These are phyloP conservation scores for Serendipita vermifera DNA, from an alignment of 768 basidiomycete species.

Conservation along the genomic window DNA sequence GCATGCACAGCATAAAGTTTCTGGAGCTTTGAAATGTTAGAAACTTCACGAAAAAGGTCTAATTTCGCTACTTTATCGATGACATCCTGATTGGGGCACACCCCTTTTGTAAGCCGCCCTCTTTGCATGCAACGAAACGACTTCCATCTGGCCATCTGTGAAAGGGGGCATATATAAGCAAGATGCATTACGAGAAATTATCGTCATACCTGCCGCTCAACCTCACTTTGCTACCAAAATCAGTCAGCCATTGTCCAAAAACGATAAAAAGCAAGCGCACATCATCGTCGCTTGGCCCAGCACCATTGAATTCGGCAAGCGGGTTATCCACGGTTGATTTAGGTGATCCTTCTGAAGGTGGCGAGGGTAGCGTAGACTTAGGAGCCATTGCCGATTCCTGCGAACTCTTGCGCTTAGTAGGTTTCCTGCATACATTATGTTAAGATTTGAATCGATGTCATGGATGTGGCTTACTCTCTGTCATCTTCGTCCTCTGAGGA, in stretches of 20 bases:
- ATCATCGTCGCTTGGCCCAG: too few relatives aligned
- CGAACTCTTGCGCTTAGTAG: too few relatives aligned
- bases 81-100: conserved; percentile 56
- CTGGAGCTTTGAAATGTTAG: conserved; percentile 35
- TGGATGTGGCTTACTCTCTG: background rate
- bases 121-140: conserved; percentile 56
- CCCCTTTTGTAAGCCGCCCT: conserved; percentile 21
- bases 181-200: background rate
- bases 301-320: too few relatives aligned
- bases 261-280: background rate
- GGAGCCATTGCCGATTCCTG: too few relatives aligned
- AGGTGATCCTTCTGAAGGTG: too few relatives aligned
- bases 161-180: background rate
- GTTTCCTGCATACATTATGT: background rate
- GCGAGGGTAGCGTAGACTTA: too few relatives aligned
- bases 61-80: conserved; percentile 47
- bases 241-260: background rate
- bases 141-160: conserved; percentile 23
- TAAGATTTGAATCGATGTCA: background rate
- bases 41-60: background rate
- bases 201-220: background rate
- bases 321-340: too few relatives aligned
- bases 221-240: background rate
- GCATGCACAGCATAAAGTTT: conserved; percentile 55
- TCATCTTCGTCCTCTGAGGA: background rate